These are phyloP conservation scores for Jaapia argillacea DNA, from an alignment of 768 basidiomycete species.

Conservation along the genomic window DNA sequence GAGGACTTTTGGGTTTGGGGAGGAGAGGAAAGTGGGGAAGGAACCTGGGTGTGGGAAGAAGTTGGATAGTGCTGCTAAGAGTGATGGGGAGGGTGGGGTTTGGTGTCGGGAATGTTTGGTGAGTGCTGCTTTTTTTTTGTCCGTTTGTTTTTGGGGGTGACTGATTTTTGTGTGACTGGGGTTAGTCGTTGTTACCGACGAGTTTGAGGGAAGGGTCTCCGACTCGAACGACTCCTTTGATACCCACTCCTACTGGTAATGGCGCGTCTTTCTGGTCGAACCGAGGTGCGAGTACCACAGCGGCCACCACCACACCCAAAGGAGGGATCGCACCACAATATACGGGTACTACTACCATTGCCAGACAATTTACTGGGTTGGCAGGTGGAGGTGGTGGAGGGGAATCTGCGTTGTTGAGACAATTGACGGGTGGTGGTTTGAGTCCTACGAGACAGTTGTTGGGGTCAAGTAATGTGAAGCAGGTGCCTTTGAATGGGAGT, in stretches of 20 bases:
- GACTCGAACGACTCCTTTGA: no score
- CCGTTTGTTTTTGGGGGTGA: no score
- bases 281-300: no score
- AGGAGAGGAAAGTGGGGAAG: constrained; percentile 35
- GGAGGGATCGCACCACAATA: constrained; percentile 46
- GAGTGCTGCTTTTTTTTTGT: constrained; percentile 24
- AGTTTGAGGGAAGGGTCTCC: no score
- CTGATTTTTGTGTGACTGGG: no score
- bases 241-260: no score
- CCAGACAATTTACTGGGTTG: constrained; percentile 65
- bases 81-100: constrained; percentile 53
- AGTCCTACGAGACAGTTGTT: constrained; percentile 65
- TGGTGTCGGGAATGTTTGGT: constrained; percentile 86
- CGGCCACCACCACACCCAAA: no score
- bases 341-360: constrained; percentile 65
- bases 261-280: constrained; percentile 20
- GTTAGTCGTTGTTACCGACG: no score
- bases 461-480: constrained; percentile 8
- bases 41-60: constrained; percentile 77
- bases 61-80: constrained; percentile 75
- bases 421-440: constrained; percentile 58
- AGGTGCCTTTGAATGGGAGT: no score
- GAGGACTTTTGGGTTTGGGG: constrained; percentile 24
- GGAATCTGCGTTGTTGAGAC: constrained; percentile 28
- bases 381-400: constrained; percentile 27